Base-by-base conservation (phyloP, 2,329 filamentous ascomycete species). In the Exophiala mesophila region DNA sequence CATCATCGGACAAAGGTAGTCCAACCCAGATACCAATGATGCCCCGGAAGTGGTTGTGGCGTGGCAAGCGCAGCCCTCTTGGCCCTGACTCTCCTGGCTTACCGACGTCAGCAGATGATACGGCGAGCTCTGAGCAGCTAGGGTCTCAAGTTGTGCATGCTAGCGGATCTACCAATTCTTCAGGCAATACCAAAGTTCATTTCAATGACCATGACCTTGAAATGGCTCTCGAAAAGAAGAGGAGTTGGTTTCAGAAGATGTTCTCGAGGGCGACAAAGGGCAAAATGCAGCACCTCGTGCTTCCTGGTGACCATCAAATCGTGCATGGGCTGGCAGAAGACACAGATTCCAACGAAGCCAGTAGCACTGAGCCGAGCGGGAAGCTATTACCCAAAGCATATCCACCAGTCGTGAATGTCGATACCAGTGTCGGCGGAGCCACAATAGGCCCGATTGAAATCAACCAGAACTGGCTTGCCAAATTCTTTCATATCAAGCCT, bases 401-500 rank as follows among this genome's bases (percentile, higher is more conserved):
- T 24, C 40, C 31, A 32, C 45, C 49, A 20, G 47, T 45, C 9
- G 52, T 50, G 10, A 54, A 47, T 20, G 53, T 53, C 26, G 49
- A 54, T 36, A 47, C 49, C 21, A 47, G 48, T 12, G 31, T 43
- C 18, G 48, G 48, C 16, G 41, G 44, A 3, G 44, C 43, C 6
- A 45, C 40, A 12, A 61, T 57, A 51, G 67, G 66, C 49, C 60
- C 73, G 63, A 84, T 77, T 57, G 80, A 80, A 49, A 75, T 79
- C 20, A 82, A 80, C 59, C 82, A 88, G 58, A 94, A 84, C 55
- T 96, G 90, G 89, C 77, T 97, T 39, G 83, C 87, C 20, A 84
- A 87, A 12, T 78, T 97, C 33, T 87, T 97, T 68, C 80, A 88
- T 41, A 83, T 96, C 59, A 95, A 92, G 61, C 90, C 90, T 1